Evolutionary conservation across 768 basidiomycete genomes (phyloP).

Genomic region (Trametes cinnabarina): DNA sequence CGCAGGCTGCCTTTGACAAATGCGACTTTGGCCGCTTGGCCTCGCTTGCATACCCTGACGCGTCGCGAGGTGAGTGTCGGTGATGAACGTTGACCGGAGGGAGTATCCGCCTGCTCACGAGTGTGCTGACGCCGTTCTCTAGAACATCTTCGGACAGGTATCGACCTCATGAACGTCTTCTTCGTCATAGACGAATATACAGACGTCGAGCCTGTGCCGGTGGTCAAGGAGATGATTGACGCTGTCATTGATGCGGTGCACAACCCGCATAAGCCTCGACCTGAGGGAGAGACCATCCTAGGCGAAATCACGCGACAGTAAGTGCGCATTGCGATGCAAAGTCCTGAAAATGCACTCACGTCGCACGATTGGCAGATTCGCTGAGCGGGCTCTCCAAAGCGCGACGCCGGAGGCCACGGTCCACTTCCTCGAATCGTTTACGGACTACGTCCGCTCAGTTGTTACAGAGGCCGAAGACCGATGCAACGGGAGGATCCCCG

Average conservation of each 20-base stretch:
- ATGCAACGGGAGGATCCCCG: slow-evolving; percentile 9
- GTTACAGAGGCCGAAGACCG: slow-evolving; percentile 27
- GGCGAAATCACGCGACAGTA: slow-evolving; percentile 27
- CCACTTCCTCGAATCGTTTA: slow-evolving; percentile 25
- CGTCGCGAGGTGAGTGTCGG: slow-evolving; percentile 7
- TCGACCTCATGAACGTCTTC: slow-evolving; percentile 28
- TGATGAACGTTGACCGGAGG: too few relatives aligned
- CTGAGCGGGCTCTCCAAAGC: not conserved
- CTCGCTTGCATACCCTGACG: slow-evolving; percentile 11
- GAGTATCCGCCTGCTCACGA: too few relatives aligned
- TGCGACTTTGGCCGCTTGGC: slow-evolving; percentile 22
- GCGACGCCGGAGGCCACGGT: slow-evolving; percentile 11
- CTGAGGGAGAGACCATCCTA: slow-evolving; percentile 20
- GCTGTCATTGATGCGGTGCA: slow-evolving; percentile 24
- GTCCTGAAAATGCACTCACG: not conserved
- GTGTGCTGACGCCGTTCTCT: too few relatives aligned
- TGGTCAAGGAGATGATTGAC: slow-evolving; percentile 17
- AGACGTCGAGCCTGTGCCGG: slow-evolving; percentile 12
- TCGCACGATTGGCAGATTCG: slow-evolving; percentile 2
- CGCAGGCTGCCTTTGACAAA: slow-evolving; percentile 28
- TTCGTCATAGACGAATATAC: slow-evolving; percentile 30
- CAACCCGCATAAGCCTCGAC: slow-evolving; percentile 25
- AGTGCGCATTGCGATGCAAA: not conserved
- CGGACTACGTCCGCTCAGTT: slow-evolving; percentile 25
- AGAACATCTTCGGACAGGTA: slow-evolving; percentile 11